Conservation (phyloP, 108 stramenopile genomes). For the Skeletonema grethae region DNA sequence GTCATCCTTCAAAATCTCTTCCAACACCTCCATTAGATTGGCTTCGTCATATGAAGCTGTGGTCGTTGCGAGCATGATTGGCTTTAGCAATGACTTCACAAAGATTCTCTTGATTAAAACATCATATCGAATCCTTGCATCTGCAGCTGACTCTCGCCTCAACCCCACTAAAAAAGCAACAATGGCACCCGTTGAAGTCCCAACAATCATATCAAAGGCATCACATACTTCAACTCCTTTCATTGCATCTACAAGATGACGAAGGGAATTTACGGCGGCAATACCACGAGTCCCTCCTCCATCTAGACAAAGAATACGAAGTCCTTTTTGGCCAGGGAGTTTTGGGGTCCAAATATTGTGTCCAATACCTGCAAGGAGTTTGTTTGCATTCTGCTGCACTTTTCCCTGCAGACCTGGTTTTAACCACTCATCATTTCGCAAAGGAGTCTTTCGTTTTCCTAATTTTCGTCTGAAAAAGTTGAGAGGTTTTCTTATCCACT, state of each 20-base stretch:
- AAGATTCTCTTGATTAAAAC: conserved; percentile 76
- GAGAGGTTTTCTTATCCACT: conserved; percentile 43
- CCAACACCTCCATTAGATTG: conserved; percentile 75
- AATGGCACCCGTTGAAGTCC: conserved; percentile 87
- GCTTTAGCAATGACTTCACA: conserved; percentile 73
- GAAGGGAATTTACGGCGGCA: conserved; percentile 69
- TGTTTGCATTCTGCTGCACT: conserved; percentile 75
- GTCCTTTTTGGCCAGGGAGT: conserved; percentile 69
- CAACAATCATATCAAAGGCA: conserved; percentile 84
- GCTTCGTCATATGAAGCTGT: conserved; percentile 86
- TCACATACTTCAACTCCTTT: conserved; percentile 76
- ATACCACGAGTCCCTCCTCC: conserved; percentile 87
- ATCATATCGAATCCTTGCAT: conserved; percentile 78
- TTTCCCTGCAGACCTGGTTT: conserved; percentile 45
- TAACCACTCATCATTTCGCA: conserved; percentile 20
- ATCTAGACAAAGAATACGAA: conserved; percentile 45
- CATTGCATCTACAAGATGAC: conserved; percentile 61
- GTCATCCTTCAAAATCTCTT: conserved; percentile 67
- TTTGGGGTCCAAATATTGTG: conserved; percentile 85
- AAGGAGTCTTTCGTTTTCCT: conserved; percentile 5
- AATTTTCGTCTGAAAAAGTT: conserved; percentile 24
- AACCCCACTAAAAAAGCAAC: conserved; percentile 77
- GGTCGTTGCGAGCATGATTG: conserved; percentile 78
- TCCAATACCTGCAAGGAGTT: conserved; percentile 80
- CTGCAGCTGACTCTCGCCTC: conserved; percentile 63